Base-by-base conservation (phyloP, 2,329 filamentous ascomycete genomes). In the Trichoderma cornu-damae region DNA sequence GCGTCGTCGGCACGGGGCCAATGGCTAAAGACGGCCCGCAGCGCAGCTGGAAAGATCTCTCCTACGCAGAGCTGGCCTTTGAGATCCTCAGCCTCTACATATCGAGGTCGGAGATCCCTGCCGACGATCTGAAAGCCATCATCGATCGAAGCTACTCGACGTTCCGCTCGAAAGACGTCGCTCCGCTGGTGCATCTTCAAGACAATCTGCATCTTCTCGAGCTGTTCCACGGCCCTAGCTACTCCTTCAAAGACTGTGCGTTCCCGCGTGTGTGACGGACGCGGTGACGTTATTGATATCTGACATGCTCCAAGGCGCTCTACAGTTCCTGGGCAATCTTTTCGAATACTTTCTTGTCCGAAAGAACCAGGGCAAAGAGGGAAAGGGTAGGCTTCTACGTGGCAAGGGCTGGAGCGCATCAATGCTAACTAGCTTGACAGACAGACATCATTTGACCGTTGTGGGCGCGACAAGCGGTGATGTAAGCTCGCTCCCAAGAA, bases 161-260 rank as follows among this genome's bases (percentile, higher is more conserved):
- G 6, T 99, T 99, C 77, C 88, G 92, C 16, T 26, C 43, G 2
- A 32, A 64, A 80, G 84, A 30, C 75, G 85, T 40, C 84, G 95
- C 90, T 0, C 94, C 94, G 0, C 74, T 94, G 22, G 81, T 89
- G 37, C 84, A 88, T 16, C 79, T 96, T 51, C 60, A 69, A 11
- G 82, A 94, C 68, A 88, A 93, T 70, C 78, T 96, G 37, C 85
- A 96, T 69, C 78, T 96, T 55, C 83, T 99, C 28, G 94, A 99
- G 73, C 82, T 99, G 42, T 99, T 97, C 79, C 93, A 97, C 71
- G 94, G 94, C 1, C 94, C 92, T 4, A 97, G 88, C 0, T 96
- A 91, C 70, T 88, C 94, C 2, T 97, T 99, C 79, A 96, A 97
- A 75, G 93, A 97, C 73, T 57, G 54, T 57, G 30, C 16, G 53